Evolutionary conservation across 2,329 filamentous ascomycete species (phyloP), one percentile per base, ranked within the genome.

Genomic region (Aspergillus sclerotialis): DNA sequence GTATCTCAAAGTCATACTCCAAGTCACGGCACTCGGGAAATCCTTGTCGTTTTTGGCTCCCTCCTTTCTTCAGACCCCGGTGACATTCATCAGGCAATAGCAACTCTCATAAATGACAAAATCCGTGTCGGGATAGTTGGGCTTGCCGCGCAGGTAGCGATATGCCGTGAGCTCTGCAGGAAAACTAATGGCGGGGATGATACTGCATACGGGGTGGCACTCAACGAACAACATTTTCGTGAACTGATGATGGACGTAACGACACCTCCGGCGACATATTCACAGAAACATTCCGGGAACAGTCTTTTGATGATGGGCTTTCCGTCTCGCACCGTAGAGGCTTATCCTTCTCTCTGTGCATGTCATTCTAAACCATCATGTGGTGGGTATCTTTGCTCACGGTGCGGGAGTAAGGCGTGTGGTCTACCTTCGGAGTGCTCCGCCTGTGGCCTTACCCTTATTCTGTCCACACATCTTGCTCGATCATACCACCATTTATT

Each of bases 261-360:
- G 0, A 95, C 87, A 2, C 92, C 92, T 1, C 92, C 90, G 0
- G 82, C 88, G 12, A 85, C 88, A 9, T 78, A 84, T 35, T 76
- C 80, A 3, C 62, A 46, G 64, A 73, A 50, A 58, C 69, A 52
- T 63, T 48, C 59, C 56, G 36, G 71, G 36, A 65, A 56, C 41
- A 67, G 74, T 2, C 69, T 98, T 26, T 75, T 98, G 16, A 93
- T 94, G 84, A 98, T 98, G 90, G 92, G 92, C 4, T 98, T 98
- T 53, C 92, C 92, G 0, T 93, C 86, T 5, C 77, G 89, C 24
- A 84, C 83, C 2, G 77, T 92, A 4, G 84, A 86, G 34, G 72
- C 78, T 2, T 70, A 70, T 15, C 74, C 80, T 4, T 88, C 82
- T 39, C 78, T 92, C 42, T 98, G 92, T 59, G 88, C 89, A 4